phyloP scores from a whole-genome alignment of 1,139 yeast species.

The Nakaseomyces sp. region DNA sequence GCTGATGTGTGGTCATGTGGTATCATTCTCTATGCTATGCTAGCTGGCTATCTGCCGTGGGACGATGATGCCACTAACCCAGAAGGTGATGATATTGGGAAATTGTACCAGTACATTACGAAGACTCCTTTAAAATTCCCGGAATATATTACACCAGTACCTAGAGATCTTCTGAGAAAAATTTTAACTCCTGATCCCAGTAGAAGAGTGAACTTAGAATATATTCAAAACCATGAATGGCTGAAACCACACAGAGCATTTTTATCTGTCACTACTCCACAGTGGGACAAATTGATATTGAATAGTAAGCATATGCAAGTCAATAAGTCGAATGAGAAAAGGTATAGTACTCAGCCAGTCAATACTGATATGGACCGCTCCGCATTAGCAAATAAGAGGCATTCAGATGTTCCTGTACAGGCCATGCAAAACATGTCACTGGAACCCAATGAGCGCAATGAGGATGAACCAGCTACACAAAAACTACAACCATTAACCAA shows the following conservation, averaged over 20 bases:
- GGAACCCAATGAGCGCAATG: background rate
- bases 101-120: constrained; percentile 84
- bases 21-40: constrained; percentile 89
- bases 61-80: constrained; percentile 97
- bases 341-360: background rate
- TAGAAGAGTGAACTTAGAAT: constrained; percentile 58
- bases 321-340: background rate
- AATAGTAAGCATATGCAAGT: background rate
- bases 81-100: constrained; percentile 89
- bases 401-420: background rate
- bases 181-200: constrained; percentile 69
- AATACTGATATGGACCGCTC: background rate
- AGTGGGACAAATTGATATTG: constrained; percentile 62
- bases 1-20: constrained; percentile 98
- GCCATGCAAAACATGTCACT: constrained; percentile 4
- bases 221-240: constrained; percentile 82
- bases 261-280: constrained; percentile 73
- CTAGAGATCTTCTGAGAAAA: constrained; percentile 81
- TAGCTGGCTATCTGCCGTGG: constrained; percentile 94
- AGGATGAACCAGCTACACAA: background rate
- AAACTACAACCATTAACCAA: background rate
- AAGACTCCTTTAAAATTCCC: constrained; percentile 90
- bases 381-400: background rate
- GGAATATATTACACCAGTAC: constrained; percentile 82
- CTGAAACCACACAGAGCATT: constrained; percentile 70